Conservation (phyloP, 306 rosid species). For the Trichosanthes truncata region DNA sequence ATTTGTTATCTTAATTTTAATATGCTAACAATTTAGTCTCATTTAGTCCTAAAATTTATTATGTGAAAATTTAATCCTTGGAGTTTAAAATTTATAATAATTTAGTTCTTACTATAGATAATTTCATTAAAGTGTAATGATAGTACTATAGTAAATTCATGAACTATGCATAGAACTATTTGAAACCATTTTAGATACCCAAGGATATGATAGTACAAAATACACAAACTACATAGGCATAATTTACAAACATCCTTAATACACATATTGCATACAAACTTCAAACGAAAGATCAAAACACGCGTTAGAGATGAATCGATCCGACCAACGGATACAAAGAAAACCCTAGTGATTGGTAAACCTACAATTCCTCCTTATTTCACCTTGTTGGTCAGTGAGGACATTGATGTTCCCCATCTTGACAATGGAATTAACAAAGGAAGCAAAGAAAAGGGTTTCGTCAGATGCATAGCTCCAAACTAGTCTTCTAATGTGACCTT, state of each 20-base stretch:
- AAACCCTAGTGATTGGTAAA: conserved; percentile 18
- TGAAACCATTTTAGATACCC: no score
- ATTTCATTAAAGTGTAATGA: no score
- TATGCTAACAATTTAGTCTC: no score
- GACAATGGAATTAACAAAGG: conserved; percentile 57
- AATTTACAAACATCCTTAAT: not conserved
- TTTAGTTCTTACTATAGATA: not conserved
- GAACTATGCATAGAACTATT: no score
- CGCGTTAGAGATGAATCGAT: not conserved
- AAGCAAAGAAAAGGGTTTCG: conserved; percentile 44
- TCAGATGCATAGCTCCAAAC: conserved; percentile 70
- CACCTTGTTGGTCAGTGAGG: conserved; percentile 53
- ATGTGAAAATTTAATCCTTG: no score
- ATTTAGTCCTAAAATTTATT: no score
- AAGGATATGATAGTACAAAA: no score
- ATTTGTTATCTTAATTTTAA: no score
- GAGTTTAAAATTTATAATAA: no score
- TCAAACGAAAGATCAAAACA: not conserved
- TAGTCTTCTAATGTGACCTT: conserved; percentile 33
- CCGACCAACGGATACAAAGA: not conserved
- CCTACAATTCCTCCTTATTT: conserved; percentile 65
- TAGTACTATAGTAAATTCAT: no score
- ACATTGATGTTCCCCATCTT: conserved; percentile 86
- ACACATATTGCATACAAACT: not conserved
- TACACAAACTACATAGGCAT: no score